Evolutionary conservation across 768 basidiomycete genomes (phyloP).

Genomic region (Lentinula guzmanii): DNA sequence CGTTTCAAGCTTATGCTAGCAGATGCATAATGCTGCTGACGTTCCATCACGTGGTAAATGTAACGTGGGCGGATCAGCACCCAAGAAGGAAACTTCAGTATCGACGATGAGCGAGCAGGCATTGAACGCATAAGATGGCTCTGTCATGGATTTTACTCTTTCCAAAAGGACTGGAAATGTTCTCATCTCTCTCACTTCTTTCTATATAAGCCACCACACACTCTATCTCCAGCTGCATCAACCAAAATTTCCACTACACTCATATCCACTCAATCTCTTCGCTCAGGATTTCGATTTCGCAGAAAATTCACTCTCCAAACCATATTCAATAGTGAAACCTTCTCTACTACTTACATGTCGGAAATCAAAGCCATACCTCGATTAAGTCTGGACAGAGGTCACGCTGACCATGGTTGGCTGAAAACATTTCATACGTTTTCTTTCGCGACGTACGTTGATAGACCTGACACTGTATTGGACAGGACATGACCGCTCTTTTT

Average conservation of each 20-base stretch:
- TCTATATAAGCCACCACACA: neutral
- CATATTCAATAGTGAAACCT: neutral
- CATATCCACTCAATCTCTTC: too few species aligned
- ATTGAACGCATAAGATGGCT: neutral
- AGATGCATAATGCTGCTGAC: neutral
- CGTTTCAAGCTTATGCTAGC: neutral
- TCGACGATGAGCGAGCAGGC: neutral
- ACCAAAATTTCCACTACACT: too few species aligned
- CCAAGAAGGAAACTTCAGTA: neutral
- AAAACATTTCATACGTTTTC: slow-evolving; percentile 86
- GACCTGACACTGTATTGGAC: neutral
- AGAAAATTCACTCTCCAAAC: neutral
- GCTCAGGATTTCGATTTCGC: too few species aligned
- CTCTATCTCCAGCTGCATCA: neutral
- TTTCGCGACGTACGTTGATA: slow-evolving; percentile 52
- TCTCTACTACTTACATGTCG: neutral
- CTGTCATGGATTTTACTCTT: neutral
- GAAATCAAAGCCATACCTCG: slow-evolving; percentile 34
- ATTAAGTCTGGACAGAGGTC: slow-evolving; percentile 57
- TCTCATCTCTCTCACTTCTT: neutral
- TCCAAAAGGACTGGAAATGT: neutral
- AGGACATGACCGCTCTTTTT: slow-evolving; percentile 8
- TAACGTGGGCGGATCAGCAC: neutral
- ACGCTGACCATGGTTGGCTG: slow-evolving; percentile 81
- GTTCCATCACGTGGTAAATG: neutral